Evolutionary conservation across 2,329 filamentous ascomycete genomes (phyloP).

Genomic region (Pseudogymnoascus sp.): DNA sequence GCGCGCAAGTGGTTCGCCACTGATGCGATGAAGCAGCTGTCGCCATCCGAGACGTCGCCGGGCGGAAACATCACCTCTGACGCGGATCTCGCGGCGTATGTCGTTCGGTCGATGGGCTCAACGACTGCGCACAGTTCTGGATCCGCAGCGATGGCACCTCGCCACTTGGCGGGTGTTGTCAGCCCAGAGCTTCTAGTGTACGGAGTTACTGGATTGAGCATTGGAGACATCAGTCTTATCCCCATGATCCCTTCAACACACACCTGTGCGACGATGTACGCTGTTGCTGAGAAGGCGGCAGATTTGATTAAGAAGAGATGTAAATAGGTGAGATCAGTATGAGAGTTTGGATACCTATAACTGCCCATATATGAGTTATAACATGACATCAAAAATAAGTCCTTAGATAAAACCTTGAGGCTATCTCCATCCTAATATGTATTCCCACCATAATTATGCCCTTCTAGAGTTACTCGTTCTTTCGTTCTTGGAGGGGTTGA

Average conservation of each 20-base stretch:
- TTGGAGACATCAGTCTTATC: slow-evolving; percentile 17
- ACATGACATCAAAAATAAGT: background rate
- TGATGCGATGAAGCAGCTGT: slow-evolving; percentile 22
- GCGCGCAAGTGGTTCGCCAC: slow-evolving; percentile 19
- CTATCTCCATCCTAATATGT: background rate
- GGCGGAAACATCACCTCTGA: slow-evolving; percentile 22
- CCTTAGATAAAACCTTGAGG: background rate
- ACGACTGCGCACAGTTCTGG: slow-evolving; percentile 32
- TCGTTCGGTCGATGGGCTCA: slow-evolving; percentile 26
- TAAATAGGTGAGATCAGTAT: background rate
- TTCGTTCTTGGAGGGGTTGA: background rate
- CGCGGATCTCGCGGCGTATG: slow-evolving; percentile 19
- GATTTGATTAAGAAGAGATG: slow-evolving; percentile 9
- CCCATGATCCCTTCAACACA: slow-evolving; percentile 19
- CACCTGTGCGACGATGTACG: slow-evolving; percentile 12
- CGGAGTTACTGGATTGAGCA: slow-evolving; percentile 14
- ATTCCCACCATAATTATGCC: background rate
- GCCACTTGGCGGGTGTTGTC: slow-evolving; percentile 15
- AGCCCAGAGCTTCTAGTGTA: slow-evolving; percentile 15
- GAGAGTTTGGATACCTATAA: too few relatives aligned
- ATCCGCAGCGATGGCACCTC: slow-evolving; percentile 13
- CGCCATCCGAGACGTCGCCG: slow-evolving; percentile 25
- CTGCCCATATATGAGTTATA: background rate
- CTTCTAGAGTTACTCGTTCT: background rate
- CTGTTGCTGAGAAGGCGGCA: slow-evolving; percentile 13